These are phyloP conservation scores for Scheffersomyces amazonensis DNA, from an alignment of 805 yeast genomes.

Conservation along the genomic window DNA sequence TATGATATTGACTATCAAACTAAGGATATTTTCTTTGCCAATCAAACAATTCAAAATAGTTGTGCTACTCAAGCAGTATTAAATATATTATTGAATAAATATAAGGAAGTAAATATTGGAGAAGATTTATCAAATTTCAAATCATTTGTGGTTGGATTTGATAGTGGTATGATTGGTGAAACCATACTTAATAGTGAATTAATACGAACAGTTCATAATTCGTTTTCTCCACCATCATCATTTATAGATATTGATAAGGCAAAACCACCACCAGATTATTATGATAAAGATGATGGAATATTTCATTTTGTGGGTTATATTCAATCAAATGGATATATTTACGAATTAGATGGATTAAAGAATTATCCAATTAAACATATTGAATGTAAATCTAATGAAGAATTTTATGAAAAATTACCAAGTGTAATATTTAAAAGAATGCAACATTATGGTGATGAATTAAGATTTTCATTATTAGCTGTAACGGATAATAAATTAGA, in stretches of 20 bases:
- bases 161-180: constrained; percentile 58
- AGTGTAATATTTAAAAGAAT: constrained; percentile 46
- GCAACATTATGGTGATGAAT: constrained; percentile 45
- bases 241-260: constrained; percentile 43
- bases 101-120: constrained; percentile 44
- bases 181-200: constrained; percentile 56
- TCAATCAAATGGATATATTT: constrained; percentile 40
- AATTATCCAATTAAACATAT: constrained; percentile 52
- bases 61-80: constrained; percentile 75
- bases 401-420: constrained; percentile 42
- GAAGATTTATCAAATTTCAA: constrained; percentile 45
- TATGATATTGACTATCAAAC: constrained; percentile 34
- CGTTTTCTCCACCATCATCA: constrained; percentile 54
- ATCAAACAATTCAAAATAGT: constrained; percentile 63
- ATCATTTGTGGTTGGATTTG: constrained; percentile 51
- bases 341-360: constrained; percentile 64
- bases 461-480: constrained; percentile 56
- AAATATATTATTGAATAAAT: constrained; percentile 44
- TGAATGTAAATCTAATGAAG: constrained; percentile 35
- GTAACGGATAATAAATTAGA: constrained; percentile 50
- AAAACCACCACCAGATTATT: constrained; percentile 14
- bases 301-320: constrained; percentile 63
- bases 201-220: constrained; percentile 57
- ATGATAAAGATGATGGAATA: constrained; percentile 47
- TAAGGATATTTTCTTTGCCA: constrained; percentile 53